Evolutionary conservation across 2,329 filamentous ascomycete species (phyloP), one percentile per base, ranked within the genome.

Genomic region (Hypoxylon rubiginosum): DNA sequence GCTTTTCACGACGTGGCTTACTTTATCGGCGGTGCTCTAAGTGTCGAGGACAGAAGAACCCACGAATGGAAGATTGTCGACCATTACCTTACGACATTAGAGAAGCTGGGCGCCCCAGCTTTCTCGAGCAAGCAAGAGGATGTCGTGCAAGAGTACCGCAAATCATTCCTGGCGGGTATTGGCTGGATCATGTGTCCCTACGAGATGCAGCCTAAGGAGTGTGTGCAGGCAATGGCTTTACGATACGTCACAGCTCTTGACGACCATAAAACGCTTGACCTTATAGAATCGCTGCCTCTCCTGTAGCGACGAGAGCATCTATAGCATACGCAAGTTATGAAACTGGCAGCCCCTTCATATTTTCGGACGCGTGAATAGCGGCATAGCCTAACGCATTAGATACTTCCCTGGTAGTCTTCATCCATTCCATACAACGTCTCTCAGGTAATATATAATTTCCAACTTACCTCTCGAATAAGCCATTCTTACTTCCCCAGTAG

Each of bases 1-100:
- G 72, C 73, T 8, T 78, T 81, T 64, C 79, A 80, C 62, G 79
- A 81, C 56, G 64, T 80, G 15, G 69, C 75, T 0, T 81, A 80
- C 66, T 79, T 76, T 64, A 63, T 80, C 39, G 73, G 64, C 3
- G 74, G 77, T 30, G 73, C 77, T 6, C 67, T 81, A 10, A 73
- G 68, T 30, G 48, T 78, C 34, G 75, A 78, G 62, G 77, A 79
- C 51, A 73, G 79, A 36, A 72, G 78, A 17, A 66, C 69, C 19
- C 73, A 78, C 59, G 78, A 80, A 69, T 72, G 72, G 59, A 70
- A 75, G 9, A 69, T 80, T 28, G 55, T 80, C 3, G 74, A 76
- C 34, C 75, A 79, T 58, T 80, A 81, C 67, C 70, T 79, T 2
- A 64, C 57, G 1, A 66, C 66, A 2, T 62, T 79, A n/a, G 43